Evolutionary conservation across 139 green algal species (phyloP), one percentile per base, ranked within the genome.

Genomic region (Raphidocelis subcapitata): DNA sequence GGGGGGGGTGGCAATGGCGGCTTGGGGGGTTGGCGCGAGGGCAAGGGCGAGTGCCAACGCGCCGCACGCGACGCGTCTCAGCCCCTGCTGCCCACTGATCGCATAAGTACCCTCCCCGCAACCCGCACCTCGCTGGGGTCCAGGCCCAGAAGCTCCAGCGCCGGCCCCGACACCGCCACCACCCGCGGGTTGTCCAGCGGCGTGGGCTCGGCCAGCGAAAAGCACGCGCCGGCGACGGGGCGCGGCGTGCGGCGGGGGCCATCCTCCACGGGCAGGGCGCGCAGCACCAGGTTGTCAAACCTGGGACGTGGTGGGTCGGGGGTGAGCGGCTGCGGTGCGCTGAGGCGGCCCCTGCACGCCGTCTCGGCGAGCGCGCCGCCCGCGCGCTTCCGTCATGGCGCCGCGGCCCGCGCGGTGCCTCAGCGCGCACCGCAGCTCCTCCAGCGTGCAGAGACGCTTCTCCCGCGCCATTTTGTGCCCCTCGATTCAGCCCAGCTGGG

Each of bases 71-170:
- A 28, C 60, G 54, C 56, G 3, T 28, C 1, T 26, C 5, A 15
- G 35, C 1, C 36, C 24, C 26, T 67, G 35, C 24, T 5, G 0
- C 20, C 1, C 1, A 26, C 28, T 16, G 36, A 23, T 14, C 26
- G 57, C 23, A 18, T 2, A 36, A 52, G 2, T 41, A 26, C 41
- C 60, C 47, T 28, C 55, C 10, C 26, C 55, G 8, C 3, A 55
- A n/a, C 36, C 2, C 59, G 29, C 55, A 88, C 80, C 79, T 88
- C 51, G 33, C 46, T 46, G 5, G 72, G 62, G 32, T 79, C 61
- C 5, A 92, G 29, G 24, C 82, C 86, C 59, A 92, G 75, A 36
- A 92, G 64, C 18, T 52, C 62, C 26, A 92, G 69, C 0, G 83
- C 82, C 18, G 82, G 74, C 16, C 35, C 24, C 1, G 79, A 86